These are phyloP conservation scores for Candida mattraensis DNA, from an alignment of 805 yeast genomes.

Conservation along the genomic window DNA sequence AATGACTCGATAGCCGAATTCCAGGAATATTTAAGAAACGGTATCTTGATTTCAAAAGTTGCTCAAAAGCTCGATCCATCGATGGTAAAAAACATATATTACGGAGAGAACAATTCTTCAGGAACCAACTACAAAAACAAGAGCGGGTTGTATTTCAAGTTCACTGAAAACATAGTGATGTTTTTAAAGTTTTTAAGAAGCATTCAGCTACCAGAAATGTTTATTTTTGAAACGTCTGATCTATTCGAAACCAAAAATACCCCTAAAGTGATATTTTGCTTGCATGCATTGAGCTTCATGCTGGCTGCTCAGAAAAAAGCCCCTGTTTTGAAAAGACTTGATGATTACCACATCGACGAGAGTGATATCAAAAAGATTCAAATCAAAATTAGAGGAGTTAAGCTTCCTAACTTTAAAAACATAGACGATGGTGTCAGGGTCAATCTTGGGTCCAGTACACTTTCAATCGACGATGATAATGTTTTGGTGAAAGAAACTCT, in stretches of 20 bases:
- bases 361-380: constrained; percentile 71
- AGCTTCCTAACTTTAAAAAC: constrained; percentile 72
- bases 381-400: constrained; percentile 62
- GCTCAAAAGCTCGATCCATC: constrained; percentile 72
- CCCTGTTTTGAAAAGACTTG: constrained; percentile 61
- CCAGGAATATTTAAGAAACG: constrained; percentile 72
- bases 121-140: constrained; percentile 30
- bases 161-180: constrained; percentile 87
- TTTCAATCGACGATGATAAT: constrained; percentile 18
- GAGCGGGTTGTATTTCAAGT: constrained; percentile 68
- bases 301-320: constrained; percentile 57
- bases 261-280: constrained; percentile 90
- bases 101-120: constrained; percentile 37
- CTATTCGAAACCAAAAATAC: constrained; percentile 87
- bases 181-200: constrained; percentile 71
- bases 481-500: background rate
- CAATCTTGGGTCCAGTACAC: constrained; percentile 30
- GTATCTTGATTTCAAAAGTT: constrained; percentile 79
- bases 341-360: constrained; percentile 60
- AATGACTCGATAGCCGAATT: constrained; percentile 46
- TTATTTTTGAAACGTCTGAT: constrained; percentile 89
- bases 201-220: constrained; percentile 80
- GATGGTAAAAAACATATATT: constrained; percentile 53
- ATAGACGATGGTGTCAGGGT: constrained; percentile 36
- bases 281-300: constrained; percentile 83